Percentiles rank a stretch among this genome's conserved stretches.
phyloP scores from a whole-genome alignment of 2,329 filamentous ascomycete genomes.

The Domatiomyces globalis region DNA sequence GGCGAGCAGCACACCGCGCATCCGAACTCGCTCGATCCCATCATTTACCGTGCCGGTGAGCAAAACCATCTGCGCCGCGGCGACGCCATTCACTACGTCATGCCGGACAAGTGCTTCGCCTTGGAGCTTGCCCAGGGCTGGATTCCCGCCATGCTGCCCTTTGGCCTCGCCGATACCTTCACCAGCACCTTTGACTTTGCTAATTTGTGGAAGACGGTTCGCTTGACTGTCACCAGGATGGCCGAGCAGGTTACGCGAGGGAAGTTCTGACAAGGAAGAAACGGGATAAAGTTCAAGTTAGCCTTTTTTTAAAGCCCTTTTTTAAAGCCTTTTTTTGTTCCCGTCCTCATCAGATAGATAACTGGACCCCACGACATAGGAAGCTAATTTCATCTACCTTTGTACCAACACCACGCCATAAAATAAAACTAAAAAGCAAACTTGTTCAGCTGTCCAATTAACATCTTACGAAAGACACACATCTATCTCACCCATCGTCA shows the following conservation, averaged over 20 bases:
- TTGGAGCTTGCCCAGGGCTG: slow-evolving; percentile 74
- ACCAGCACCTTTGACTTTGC: slow-evolving; percentile 69
- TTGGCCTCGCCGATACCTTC: slow-evolving; percentile 71
- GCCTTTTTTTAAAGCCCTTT: too few relatives aligned
- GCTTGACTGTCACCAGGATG: slow-evolving; percentile 64
- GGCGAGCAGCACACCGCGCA: slow-evolving; percentile 66
- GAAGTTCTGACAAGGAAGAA: neutral
- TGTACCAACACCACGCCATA: too few relatives aligned
- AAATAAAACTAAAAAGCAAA: too few relatives aligned
- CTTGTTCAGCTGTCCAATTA: too few relatives aligned
- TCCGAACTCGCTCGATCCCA: slow-evolving; percentile 51
- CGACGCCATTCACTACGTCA: slow-evolving; percentile 67
- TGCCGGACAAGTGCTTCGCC: slow-evolving; percentile 63
- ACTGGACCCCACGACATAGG: too few relatives aligned
- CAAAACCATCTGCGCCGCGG: slow-evolving; percentile 61
- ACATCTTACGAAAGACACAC: neutral
- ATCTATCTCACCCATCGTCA: neutral
- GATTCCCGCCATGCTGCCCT: slow-evolving; percentile 87
- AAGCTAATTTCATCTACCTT: too few relatives aligned
- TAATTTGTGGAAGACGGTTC: slow-evolving; percentile 69
- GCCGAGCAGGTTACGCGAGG: slow-evolving; percentile 25
- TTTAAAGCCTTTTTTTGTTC: too few relatives aligned
- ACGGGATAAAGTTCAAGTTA: too few relatives aligned
- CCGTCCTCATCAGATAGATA: too few relatives aligned
- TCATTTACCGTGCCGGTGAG: slow-evolving; percentile 54